Evolutionary conservation across 1,284 basidiomycete genomes (phyloP).

Genomic region (Cutaneotrichosporon sp.): DNA sequence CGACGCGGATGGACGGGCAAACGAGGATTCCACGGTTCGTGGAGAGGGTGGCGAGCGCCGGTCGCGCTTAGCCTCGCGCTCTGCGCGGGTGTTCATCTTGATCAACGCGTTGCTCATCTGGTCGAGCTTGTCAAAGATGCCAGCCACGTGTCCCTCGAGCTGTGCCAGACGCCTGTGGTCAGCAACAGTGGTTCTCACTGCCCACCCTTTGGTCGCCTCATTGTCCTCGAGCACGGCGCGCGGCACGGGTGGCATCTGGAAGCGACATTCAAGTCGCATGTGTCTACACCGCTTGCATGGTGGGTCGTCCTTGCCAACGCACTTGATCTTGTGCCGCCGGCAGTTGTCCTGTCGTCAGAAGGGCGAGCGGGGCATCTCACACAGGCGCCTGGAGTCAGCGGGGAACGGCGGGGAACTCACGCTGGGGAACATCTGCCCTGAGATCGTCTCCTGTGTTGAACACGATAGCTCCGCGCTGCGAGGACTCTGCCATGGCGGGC

Average conservation of each 20-base stretch:
- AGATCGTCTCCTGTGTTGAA: neutral
- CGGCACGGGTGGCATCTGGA: constrained; percentile 30
- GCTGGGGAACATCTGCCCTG: neutral
- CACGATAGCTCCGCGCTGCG: neutral
- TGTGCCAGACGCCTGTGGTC: constrained; percentile 15
- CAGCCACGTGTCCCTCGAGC: constrained; percentile 22
- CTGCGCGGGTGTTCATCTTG: neutral
- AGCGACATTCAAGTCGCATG: constrained; percentile 29
- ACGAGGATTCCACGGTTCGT: neutral
- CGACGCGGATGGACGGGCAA: neutral
- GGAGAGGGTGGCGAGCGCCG: neutral
- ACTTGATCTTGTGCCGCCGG: constrained; percentile 33
- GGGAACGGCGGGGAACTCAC: neutral
- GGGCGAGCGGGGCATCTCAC: neutral
- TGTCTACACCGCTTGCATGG: constrained; percentile 30
- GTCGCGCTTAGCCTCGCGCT: neutral
- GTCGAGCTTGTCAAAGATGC: constrained; percentile 25
- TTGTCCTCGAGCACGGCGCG: constrained; percentile 12
- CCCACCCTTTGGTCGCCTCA: constrained; percentile 12
- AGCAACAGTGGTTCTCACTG: neutral
- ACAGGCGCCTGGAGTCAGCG: neutral
- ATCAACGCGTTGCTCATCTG: constrained; percentile 14
- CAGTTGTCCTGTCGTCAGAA: constrained; percentile 20
- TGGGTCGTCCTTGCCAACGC: constrained; percentile 32
- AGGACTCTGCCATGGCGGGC: neutral